Evolutionary conservation across 2,329 filamentous ascomycete genomes (phyloP).

Genomic region (Shiraia bambusicola): DNA sequence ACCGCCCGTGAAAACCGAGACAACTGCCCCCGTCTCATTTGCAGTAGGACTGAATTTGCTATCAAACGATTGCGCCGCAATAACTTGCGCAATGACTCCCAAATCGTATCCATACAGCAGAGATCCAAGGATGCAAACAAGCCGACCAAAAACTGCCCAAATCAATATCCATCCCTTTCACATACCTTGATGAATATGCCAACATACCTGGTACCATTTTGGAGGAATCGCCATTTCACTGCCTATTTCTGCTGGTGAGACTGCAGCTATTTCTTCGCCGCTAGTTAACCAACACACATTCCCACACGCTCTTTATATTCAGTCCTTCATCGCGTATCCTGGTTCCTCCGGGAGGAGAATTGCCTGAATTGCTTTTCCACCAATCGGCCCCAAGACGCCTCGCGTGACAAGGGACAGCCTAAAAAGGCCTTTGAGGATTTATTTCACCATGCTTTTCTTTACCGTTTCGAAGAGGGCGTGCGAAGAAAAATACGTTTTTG

Average conservation of each 20-base stretch:
- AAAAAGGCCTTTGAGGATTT: not conserved
- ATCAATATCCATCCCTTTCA: constrained; percentile 6
- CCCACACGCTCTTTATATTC: constrained; percentile 24
- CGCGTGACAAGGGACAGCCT: too few relatives aligned
- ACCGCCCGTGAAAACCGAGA: constrained; percentile 75
- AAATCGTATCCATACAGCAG: constrained; percentile 62
- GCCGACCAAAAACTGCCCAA: constrained; percentile 55
- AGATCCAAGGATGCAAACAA: constrained; percentile 61
- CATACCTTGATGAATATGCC: not conserved
- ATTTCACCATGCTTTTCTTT: constrained; percentile 1
- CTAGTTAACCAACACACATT: constrained; percentile 13
- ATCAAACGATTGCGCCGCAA: constrained; percentile 49
- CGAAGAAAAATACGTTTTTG: not conserved
- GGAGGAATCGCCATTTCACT: constrained; percentile 59
- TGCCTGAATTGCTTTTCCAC: too few relatives aligned
- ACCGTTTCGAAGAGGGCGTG: too few relatives aligned
- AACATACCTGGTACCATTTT: constrained; percentile 58
- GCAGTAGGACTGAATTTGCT: constrained; percentile 44
- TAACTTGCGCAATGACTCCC: constrained; percentile 61
- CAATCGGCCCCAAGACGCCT: too few relatives aligned
- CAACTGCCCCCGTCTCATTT: constrained; percentile 64
- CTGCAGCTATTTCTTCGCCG: constrained; percentile 1
- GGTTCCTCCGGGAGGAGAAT: not conserved
- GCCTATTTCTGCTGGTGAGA: too few relatives aligned
- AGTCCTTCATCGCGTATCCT: constrained; percentile 1